Evolutionary conservation across 768 basidiomycete genomes (phyloP).

Genomic region (Termitomyces sp.): DNA sequence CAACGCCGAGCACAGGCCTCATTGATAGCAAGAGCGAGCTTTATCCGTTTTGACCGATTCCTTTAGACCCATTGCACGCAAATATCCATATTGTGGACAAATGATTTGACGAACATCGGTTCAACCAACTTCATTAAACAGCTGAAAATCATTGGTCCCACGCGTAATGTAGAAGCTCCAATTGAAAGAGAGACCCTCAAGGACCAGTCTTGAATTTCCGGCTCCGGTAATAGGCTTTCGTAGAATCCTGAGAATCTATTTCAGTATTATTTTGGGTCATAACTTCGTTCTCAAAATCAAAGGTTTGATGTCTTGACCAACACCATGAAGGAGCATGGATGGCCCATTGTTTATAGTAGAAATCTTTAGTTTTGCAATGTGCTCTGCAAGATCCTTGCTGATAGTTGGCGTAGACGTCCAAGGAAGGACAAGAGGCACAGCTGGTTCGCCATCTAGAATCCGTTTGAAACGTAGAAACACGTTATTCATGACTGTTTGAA

Average conservation of each 20-base stretch:
- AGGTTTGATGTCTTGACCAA: too few species aligned
- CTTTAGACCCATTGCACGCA: neutral
- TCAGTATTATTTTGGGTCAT: too few species aligned
- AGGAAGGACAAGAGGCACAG: neutral
- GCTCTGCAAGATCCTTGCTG: neutral
- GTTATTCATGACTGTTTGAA: neutral
- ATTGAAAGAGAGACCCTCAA: neutral
- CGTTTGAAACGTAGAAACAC: neutral
- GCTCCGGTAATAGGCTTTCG: neutral
- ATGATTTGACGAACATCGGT: neutral
- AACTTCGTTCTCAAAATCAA: too few species aligned
- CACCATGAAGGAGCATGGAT: neutral
- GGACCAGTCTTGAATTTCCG: neutral
- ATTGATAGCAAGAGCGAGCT: neutral
- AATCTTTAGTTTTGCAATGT: neutral
- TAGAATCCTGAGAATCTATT: too few species aligned
- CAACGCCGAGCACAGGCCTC: neutral
- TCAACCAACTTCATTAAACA: neutral
- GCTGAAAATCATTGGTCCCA: neutral
- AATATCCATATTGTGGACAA: neutral
- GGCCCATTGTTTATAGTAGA: slow-evolving; percentile 45
- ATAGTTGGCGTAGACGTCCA: neutral
- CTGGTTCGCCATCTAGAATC: neutral
- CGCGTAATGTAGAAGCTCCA: neutral
- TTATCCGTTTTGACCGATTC: neutral